These are phyloP conservation scores for Fusarium sp. DNA, from an alignment of 2,329 filamentous ascomycete species.

Conservation along the genomic window DNA sequence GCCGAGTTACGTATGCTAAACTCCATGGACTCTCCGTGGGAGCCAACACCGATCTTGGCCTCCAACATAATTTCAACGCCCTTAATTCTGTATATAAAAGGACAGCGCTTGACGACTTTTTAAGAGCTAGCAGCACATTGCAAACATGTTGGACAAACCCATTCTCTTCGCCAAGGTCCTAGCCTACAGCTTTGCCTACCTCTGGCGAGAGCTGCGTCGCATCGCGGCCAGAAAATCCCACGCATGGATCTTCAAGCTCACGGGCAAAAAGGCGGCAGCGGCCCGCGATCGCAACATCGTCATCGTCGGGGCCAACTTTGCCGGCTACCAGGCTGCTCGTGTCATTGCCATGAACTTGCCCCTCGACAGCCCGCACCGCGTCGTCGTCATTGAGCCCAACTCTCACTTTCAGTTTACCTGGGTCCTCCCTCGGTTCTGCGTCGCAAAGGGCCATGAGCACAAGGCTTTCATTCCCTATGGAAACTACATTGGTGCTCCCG, in stretches of 20 bases:
- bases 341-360: slow-evolving; percentile 66
- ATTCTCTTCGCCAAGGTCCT: slow-evolving; percentile 51
- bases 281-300: slow-evolving; percentile 63
- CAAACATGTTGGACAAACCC: slow-evolving; percentile 44
- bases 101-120: too few species aligned
- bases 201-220: slow-evolving; percentile 42
- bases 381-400: slow-evolving; percentile 72
- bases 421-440: slow-evolving; percentile 72
- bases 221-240: slow-evolving; percentile 26
- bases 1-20: not conserved
- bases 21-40: not conserved
- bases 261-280: slow-evolving; percentile 16
- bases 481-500: slow-evolving; percentile 55
- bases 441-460: slow-evolving; percentile 68
- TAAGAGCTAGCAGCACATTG: too few species aligned
- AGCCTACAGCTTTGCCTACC: slow-evolving; percentile 45
- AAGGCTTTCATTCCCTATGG: slow-evolving; percentile 75
- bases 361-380: slow-evolving; percentile 61
- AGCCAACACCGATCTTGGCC: not conserved
- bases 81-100: too few species aligned
- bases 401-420: slow-evolving; percentile 75
- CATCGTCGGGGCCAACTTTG: slow-evolving; percentile 72
- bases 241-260: slow-evolving; percentile 23
- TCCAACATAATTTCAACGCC: not conserved
- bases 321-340: slow-evolving; percentile 66